Evolutionary conservation across 129 eudicot species (phyloP).

Genomic region (Artemisia tridentata): DNA sequence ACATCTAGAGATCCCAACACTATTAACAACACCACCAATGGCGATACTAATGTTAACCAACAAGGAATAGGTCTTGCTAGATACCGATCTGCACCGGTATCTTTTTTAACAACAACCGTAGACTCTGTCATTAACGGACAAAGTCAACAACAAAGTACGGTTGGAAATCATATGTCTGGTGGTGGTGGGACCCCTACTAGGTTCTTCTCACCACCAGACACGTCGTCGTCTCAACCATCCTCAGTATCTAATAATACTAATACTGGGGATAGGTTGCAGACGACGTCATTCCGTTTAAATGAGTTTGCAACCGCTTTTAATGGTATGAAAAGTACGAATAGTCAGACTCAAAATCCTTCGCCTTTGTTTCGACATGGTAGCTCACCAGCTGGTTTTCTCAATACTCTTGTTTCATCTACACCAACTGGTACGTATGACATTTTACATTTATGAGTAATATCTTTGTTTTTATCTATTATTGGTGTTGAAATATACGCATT

Average conservation of each 20-base stretch:
- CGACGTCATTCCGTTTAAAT: constrained; percentile 35
- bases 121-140: constrained; percentile 56
- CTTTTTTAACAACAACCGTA: constrained; percentile 49
- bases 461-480: too few relatives aligned
- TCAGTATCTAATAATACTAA: constrained; percentile 9
- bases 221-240: constrained; percentile 26
- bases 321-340: constrained; percentile 18
- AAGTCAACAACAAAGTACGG: constrained; percentile 16
- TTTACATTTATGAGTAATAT: background rate
- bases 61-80: constrained; percentile 44
- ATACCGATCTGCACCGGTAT: constrained; percentile 73
- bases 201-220: constrained; percentile 35
- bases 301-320: constrained; percentile 32
- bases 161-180: constrained; percentile 23
- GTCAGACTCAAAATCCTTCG: constrained; percentile 20
- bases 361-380: constrained; percentile 71
- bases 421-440: constrained; percentile 17
- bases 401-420: constrained; percentile 37
- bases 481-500: background rate
- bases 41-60: background rate
- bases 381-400: constrained; percentile 78
- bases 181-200: constrained; percentile 23
- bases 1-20: constrained; percentile 23
- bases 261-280: background rate
- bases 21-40: background rate